These are phyloP conservation scores for Cyclotella cryptica DNA, from an alignment of 108 stramenopile genomes.

Conservation along the genomic window DNA sequence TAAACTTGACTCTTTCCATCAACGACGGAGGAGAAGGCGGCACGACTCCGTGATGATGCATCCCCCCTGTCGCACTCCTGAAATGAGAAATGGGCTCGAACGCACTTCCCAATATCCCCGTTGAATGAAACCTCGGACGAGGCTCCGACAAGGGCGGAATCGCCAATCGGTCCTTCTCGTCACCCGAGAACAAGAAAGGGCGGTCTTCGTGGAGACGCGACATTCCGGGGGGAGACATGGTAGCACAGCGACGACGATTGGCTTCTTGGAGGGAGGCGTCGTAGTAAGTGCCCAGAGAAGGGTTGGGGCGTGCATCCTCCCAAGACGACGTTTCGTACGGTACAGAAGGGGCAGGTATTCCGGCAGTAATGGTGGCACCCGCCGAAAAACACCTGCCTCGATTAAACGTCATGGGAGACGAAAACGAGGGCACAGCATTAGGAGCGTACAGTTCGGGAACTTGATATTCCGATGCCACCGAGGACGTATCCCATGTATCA, in stretches of 20 bases:
- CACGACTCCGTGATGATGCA: neutral
- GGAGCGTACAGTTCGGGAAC: slow-evolving; percentile 36
- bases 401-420: slow-evolving; percentile 31
- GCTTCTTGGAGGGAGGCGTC: slow-evolving; percentile 32
- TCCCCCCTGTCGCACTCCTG: neutral
- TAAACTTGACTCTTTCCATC: slow-evolving; percentile 28
- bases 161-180: slow-evolving; percentile 36
- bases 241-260: slow-evolving; percentile 68
- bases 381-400: slow-evolving; percentile 52
- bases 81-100: slow-evolving; percentile 38
- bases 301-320: neutral
- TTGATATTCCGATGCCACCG: slow-evolving; percentile 68
- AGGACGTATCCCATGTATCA: slow-evolving; percentile 65
- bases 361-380: slow-evolving; percentile 22
- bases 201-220: slow-evolving; percentile 57
- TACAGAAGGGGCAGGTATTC: neutral
- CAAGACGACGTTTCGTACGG: neutral
- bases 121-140: slow-evolving; percentile 16
- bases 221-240: slow-evolving; percentile 70
- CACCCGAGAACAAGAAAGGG: slow-evolving; percentile 26
- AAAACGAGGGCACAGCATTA: slow-evolving; percentile 18
- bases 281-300: slow-evolving; percentile 20
- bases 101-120: slow-evolving; percentile 38
- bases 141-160: slow-evolving; percentile 46
- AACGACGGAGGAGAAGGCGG: slow-evolving; percentile 11